Base-by-base conservation (phyloP, 2,329 filamentous ascomycete species). In the Exophiala dermatitidis region DNA sequence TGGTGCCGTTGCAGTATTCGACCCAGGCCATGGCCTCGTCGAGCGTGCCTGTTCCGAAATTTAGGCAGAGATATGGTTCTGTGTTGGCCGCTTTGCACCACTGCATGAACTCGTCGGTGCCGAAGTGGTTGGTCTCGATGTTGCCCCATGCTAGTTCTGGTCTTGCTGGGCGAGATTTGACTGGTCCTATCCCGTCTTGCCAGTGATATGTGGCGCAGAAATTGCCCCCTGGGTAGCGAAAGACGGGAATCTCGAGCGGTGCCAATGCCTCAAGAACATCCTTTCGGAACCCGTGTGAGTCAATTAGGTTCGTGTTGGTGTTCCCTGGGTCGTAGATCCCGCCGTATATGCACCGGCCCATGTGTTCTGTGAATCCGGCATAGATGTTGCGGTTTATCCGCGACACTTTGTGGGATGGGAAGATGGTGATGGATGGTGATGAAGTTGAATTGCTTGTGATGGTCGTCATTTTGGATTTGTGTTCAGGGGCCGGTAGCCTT, bases 261-360 rank as follows among this genome's bases (percentile, higher is more conserved):
- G 82, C 79, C 58, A 93, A 74, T 4, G 85, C 83, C 40, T 80
- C 77, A 28, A 93, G 79, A 40, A 93, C 88, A 69, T 93, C 88
- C 60, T 78, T 87, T 37, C 88, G 83, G 71, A 88, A 91, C 40
- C 87, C 87, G 60, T 86, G 75, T 50, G 81, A 75, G 62, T 90
- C 86, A 1, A 85, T 83, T n/a, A 90, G 76, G 48, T 53, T 47
- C 26, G 54, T 54, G 53, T 61, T 57, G 2, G 81, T 72, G 67
- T 83, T 90, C 33, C 77, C 79, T 1, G 86, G 87, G 62, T 91
- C 87, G 70, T 90, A 91, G 66, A 93, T 85, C 60, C 88, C 88
- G 59, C 86, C 86, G 67, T 93, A 91, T 65, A 93, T 90, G 74
- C 88, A 93, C 57, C 88, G 82, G 63, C 88, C 88, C 87, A 93